Conservation (phyloP, 1,139 yeast species). For the Debaryomyces sp. region DNA sequence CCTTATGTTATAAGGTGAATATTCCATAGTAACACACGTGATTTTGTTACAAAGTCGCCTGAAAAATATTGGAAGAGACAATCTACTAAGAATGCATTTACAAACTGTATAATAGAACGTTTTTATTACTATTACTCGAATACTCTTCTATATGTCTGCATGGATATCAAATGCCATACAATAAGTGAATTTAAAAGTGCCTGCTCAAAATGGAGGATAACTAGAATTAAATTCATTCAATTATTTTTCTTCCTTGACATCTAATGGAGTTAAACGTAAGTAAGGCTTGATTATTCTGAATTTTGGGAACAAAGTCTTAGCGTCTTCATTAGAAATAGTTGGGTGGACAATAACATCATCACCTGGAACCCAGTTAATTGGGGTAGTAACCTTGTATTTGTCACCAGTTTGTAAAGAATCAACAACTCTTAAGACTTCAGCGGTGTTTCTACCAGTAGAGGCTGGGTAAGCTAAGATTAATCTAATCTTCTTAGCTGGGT, state of each 20-base stretch:
- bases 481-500: slow-evolving; percentile 75
- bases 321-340: slow-evolving; percentile 68
- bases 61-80: background rate
- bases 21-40: background rate
- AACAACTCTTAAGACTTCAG: slow-evolving; percentile 79
- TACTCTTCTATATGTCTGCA: background rate
- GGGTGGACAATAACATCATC: slow-evolving; percentile 87
- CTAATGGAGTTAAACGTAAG: slow-evolving; percentile 49
- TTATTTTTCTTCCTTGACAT: slow-evolving; percentile 13
- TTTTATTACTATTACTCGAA: background rate
- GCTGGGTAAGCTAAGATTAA: slow-evolving; percentile 80
- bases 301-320: slow-evolving; percentile 71
- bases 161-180: background rate
- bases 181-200: background rate
- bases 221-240: background rate
- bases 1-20: background rate
- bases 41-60: background rate
- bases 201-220: background rate
- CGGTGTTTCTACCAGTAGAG: slow-evolving; percentile 85
- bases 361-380: slow-evolving; percentile 86
- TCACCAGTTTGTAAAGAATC: slow-evolving; percentile 82
- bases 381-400: slow-evolving; percentile 72
- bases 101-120: background rate
- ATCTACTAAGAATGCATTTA: background rate
- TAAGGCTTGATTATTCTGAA: slow-evolving; percentile 80